Evolutionary conservation across 2,329 filamentous ascomycete genomes (phyloP), one percentile per base, ranked within the genome.

Genomic region (Aspergillus quadricinctus): DNA sequence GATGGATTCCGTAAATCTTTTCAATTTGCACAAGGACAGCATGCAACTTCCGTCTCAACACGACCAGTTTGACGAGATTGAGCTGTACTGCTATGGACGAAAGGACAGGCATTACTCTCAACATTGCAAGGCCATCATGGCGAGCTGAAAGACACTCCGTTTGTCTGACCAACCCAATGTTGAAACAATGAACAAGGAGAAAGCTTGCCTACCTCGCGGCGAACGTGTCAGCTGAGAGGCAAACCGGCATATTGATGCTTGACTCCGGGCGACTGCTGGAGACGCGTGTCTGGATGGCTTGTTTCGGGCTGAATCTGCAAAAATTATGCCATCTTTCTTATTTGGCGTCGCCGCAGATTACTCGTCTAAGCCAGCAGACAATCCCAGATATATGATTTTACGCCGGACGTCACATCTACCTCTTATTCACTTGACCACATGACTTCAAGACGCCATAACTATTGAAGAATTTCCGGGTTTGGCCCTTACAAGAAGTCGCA

Each of bases 1-100:
- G 46, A 85, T 86, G 77, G 58, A 66, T 40, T 63, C 71, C 43
- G 69, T 71, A 28, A 66, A 66, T 6, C 72, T 81, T 59, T 52
- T 57, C 4, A 61, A 65, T 48, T 50, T 69, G 48, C 71, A 73
- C 45, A 62, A 71, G 48, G 59, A 66, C 21, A 63, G 52, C n/a
- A 66, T 76, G 40, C 57, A 68, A 9, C 64, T 79, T 9, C 75
- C 76, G 21, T 67, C 67, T 27, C 66, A 72, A 46, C 68, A 76
- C 56, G 65, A 64, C 10, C 64, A 70, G n/a, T 56, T 57, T 14
- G 72, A 75, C 52, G 61, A 69, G 27, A 72, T 76, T 53, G 72
- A 77, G 53, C 63, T 77, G 40, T 71, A 73, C 56, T 69, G 67
- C 50, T 76, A 74, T 59, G 61, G 64, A 21, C 60, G 62, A 27